phyloP scores from a whole-genome alignment of 805 yeast genomes.

The Monosporozyma solicola region DNA sequence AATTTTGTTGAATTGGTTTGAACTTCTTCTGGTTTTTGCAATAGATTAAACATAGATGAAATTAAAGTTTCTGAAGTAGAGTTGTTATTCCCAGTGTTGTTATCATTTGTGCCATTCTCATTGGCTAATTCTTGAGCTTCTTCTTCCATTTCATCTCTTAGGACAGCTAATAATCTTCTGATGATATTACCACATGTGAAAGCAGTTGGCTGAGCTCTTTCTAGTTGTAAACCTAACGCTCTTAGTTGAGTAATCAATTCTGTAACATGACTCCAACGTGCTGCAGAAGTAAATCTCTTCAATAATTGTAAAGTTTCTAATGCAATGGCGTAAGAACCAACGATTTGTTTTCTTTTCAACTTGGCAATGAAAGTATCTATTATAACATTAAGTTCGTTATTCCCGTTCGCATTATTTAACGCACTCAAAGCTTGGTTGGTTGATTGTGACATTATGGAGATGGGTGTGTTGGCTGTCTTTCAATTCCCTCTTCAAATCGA shows the following conservation, averaged over 20 bases:
- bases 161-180: conserved; percentile 75
- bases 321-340: conserved; percentile 76
- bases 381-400: conserved; percentile 8
- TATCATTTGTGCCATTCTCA: not conserved
- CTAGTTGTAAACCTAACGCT: conserved; percentile 58
- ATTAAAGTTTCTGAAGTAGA: conserved; percentile 43
- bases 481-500: not conserved
- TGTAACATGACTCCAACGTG: conserved; percentile 74
- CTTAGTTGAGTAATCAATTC: conserved; percentile 67
- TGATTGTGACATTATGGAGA: not conserved
- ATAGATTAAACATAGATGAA: conserved; percentile 78
- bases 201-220: conserved; percentile 81
- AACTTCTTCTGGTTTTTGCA: conserved; percentile 42
- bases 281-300: conserved; percentile 80
- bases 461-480: not conserved
- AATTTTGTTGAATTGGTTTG: conserved; percentile 8
- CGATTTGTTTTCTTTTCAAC: conserved; percentile 75
- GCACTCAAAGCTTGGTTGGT: not conserved
- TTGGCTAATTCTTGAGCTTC: conserved; percentile 21
- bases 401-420: not conserved
- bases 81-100: conserved; percentile 4
- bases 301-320: conserved; percentile 78
- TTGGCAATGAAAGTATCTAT: conserved; percentile 37
- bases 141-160: conserved; percentile 77
- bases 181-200: conserved; percentile 85